These are phyloP conservation scores for Gastrolobium bilobum DNA, from an alignment of 306 rosid genomes.

Conservation along the genomic window DNA sequence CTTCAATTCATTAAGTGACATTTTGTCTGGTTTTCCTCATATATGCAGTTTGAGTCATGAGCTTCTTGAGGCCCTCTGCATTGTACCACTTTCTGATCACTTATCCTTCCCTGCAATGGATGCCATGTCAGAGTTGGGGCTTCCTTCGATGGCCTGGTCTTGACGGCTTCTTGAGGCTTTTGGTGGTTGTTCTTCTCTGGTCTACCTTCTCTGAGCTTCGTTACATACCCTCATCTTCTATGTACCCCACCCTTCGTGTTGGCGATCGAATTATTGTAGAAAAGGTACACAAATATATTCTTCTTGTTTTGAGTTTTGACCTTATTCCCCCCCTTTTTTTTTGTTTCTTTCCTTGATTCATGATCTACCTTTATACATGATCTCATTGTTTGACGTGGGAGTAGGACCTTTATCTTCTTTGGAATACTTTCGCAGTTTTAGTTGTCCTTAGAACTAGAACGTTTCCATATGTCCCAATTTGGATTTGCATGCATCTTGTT, in stretches of 20 bases:
- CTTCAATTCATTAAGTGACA: not conserved
- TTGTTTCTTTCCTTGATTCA: not conserved
- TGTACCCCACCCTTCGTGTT: conserved; percentile 85
- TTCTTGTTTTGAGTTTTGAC: not conserved
- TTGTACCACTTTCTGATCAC: conserved; percentile 56
- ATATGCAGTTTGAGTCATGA: conserved; percentile 51
- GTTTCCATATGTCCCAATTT: not conserved
- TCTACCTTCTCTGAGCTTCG: conserved; percentile 74
- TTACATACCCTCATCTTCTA: conserved; percentile 82
- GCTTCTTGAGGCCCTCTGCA: conserved; percentile 78
- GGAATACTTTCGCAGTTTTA: not conserved
- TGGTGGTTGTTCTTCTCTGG: conserved; percentile 79
- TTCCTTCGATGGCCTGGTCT: conserved; percentile 87
- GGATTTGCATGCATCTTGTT: conserved; percentile 33
- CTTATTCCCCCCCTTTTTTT: not conserved
- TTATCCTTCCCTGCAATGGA: conserved; percentile 65
- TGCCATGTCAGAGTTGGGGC: conserved; percentile 86
- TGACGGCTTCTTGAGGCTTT: conserved; percentile 73
- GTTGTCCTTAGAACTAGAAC: not conserved
- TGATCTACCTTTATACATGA: conserved; percentile 1
- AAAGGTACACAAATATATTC: conserved; percentile 52
- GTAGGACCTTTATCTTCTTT: not conserved
- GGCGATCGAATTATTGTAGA: conserved; percentile 84
- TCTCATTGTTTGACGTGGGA: not conserved
- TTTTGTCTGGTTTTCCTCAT: not conserved